Percentiles rank a stretch among this genome's conserved stretches.
Conservation (phyloP, 2,329 filamentous ascomycete genomes). For the Sporothrix dimorphospora region DNA sequence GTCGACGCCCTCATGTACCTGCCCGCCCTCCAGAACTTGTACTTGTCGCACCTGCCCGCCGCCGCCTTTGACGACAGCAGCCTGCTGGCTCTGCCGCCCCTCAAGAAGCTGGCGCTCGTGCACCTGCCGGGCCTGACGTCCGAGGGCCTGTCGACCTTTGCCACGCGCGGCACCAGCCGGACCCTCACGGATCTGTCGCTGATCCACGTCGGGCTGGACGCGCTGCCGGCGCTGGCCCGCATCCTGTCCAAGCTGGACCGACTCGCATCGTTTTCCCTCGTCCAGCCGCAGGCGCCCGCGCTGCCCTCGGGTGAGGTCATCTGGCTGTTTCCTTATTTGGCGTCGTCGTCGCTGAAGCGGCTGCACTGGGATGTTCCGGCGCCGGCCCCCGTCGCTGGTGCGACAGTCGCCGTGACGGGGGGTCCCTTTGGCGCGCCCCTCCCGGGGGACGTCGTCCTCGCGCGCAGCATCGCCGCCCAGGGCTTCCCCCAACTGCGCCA, state of each 20-base stretch:
- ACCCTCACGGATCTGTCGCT: conserved; percentile 56
- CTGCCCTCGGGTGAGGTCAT: conserved; percentile 60
- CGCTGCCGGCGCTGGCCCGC: conserved; percentile 61
- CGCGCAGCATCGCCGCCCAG: conserved; percentile 61
- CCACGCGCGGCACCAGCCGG: conserved; percentile 52
- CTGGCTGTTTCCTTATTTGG: conserved; percentile 67
- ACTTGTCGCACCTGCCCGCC: conserved; percentile 60
- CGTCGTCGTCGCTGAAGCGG: conserved; percentile 54
- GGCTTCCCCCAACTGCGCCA: conserved; percentile 65
- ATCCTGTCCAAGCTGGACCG: conserved; percentile 58
- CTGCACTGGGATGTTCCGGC: conserved; percentile 69
- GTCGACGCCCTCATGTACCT: conserved; percentile 54
- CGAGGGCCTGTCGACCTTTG: conserved; percentile 59
- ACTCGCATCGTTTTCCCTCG: conserved; percentile 56
- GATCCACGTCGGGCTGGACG: conserved; percentile 59
- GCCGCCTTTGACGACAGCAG: conserved; percentile 61
- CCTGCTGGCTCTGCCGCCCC: conserved; percentile 57
- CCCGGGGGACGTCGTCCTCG: conserved; percentile 64
- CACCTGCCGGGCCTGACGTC: conserved; percentile 60
- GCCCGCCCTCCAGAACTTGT: conserved; percentile 60
- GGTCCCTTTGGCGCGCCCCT: neutral
- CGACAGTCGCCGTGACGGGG: too few species aligned
- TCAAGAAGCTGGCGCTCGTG: conserved; percentile 59
- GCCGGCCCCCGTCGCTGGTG: conserved; percentile 39
- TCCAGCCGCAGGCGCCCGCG: conserved; percentile 58